Base-by-base conservation (phyloP, 179 eudicot genomes). In the Patellifolia procumbens region DNA sequence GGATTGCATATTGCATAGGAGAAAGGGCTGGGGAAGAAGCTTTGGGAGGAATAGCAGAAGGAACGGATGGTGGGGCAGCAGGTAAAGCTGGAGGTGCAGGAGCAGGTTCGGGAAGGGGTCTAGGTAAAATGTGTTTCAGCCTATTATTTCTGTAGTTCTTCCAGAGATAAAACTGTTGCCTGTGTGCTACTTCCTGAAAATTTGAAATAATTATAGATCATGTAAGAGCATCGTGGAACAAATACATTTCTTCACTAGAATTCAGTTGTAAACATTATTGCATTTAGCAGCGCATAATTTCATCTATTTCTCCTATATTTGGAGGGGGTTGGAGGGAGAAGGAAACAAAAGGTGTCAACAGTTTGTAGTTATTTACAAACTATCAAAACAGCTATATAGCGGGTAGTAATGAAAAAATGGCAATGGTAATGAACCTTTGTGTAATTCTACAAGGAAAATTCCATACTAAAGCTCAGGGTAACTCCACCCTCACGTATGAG, bases 101-200 rank as follows among this genome's bases (percentile, higher is more conserved):
- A 70, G 68, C 80, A 70, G 91, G 86, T 81, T 91, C 98, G 20
- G 97, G 97, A 81, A 91, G 90, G 55, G 92, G 75, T 86, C 89
- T 89, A 12, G 98, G 97, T 74, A 92, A 78, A 67, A 92, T 94
- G 83, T 94, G 97, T 88, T 92, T 91, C 84, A 94, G 83, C 81
- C 98, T 81, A 72, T 94, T 94, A 79, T 91, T 94, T 81, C 97
- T 88, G 74, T 94, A 90, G 84, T 87, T 94, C 89, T 94, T 94
- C 97, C 98, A 94, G 77, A 86, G 89, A 74, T 87, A 94, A 75
- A 92, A 94, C 69, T 94, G 97, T 76, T 94, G 95, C 72, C 97
- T 86, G 76, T 94, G 98, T 68, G 95, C 93, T 89, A 94, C 67
- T 85, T 92, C 97, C 98, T 92, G 87, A 76, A 66, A 85, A 46